phyloP scores from a whole-genome alignment of 352 stramenopile genomes.

The Phytopythium delawarense region DNA sequence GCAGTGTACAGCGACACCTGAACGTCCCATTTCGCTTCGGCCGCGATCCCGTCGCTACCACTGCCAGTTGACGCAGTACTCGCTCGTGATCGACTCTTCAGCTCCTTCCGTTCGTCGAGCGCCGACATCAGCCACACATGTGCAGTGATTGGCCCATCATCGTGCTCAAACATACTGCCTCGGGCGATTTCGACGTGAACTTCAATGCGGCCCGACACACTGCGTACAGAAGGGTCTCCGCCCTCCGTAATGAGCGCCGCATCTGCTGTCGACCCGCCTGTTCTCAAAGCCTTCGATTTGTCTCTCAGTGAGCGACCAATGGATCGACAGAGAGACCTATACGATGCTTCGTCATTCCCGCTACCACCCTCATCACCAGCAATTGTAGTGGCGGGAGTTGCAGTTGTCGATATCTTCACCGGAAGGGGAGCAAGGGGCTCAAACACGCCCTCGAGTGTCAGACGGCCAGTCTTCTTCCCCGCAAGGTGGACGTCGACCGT shows the following conservation, averaged over 20 bases:
- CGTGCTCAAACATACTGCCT: slow-evolving; percentile 2
- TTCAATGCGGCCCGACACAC: slow-evolving; percentile 29
- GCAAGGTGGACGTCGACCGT: slow-evolving; percentile 25
- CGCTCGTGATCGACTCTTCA: slow-evolving; percentile 17
- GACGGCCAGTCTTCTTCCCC: slow-evolving; percentile 26
- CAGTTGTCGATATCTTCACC: background rate
- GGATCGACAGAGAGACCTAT: slow-evolving; percentile 7
- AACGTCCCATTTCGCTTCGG: slow-evolving; percentile 22
- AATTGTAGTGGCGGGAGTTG: slow-evolving; percentile 7
- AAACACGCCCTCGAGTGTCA: slow-evolving; percentile 38
- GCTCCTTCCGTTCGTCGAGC: slow-evolving; percentile 24
- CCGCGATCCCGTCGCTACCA: background rate
- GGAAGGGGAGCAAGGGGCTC: slow-evolving; percentile 18
- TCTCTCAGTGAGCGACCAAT: slow-evolving; percentile 7
- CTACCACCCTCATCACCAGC: background rate
- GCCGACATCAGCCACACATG: slow-evolving; percentile 38
- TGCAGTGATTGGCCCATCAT: slow-evolving; percentile 15
- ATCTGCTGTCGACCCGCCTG: background rate
- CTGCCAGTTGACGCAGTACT: too few species aligned
- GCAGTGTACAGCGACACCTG: slow-evolving; percentile 35
- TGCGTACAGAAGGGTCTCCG: too few species aligned
- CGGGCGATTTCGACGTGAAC: slow-evolving; percentile 26
- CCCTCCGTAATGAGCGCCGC: background rate
- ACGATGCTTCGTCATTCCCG: background rate
- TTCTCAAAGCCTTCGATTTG: slow-evolving; percentile 10